Conservation (phyloP, 345 rosid species). For the Euphorbia tirucalli region DNA sequence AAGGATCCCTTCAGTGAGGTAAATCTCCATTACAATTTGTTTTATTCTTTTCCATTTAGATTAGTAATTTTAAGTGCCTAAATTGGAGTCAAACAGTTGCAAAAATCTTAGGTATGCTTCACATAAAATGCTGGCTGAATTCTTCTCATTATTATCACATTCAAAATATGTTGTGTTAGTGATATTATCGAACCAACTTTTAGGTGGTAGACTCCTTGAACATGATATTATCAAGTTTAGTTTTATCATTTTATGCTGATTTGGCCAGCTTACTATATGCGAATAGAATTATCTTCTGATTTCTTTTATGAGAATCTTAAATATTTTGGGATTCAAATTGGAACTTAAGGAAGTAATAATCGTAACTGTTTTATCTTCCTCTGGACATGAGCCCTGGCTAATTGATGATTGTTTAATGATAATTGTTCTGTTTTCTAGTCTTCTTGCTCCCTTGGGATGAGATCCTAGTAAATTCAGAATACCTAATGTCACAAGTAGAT, state of each 20-base stretch:
- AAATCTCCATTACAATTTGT: constrained; percentile 4
- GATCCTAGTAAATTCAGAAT: not conserved
- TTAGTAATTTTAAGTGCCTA: not conserved
- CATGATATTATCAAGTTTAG: not conserved
- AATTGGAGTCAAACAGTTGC: not conserved
- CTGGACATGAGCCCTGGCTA: not conserved
- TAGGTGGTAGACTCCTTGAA: not conserved
- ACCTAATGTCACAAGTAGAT: not conserved
- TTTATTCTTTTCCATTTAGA: not conserved
- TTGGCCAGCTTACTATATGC: not conserved
- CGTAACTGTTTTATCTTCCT: not conserved
- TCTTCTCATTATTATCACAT: not conserved
- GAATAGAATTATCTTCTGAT: not conserved
- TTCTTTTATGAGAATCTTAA: not conserved
- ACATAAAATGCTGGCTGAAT: not conserved
- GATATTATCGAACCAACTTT: not conserved
- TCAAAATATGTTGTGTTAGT: not conserved
- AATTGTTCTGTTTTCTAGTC: not conserved
- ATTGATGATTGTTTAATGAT: not conserved
- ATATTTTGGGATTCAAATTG: not conserved
- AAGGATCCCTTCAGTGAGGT: constrained; percentile 94
- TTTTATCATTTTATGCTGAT: not conserved
- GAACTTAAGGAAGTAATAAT: not conserved
- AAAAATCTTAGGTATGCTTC: not conserved
- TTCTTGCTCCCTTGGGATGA: not conserved